These are phyloP conservation scores for Aspergillus incahuasiensis DNA, from an alignment of 495 filamentous ascomycete genomes.

Conservation along the genomic window DNA sequence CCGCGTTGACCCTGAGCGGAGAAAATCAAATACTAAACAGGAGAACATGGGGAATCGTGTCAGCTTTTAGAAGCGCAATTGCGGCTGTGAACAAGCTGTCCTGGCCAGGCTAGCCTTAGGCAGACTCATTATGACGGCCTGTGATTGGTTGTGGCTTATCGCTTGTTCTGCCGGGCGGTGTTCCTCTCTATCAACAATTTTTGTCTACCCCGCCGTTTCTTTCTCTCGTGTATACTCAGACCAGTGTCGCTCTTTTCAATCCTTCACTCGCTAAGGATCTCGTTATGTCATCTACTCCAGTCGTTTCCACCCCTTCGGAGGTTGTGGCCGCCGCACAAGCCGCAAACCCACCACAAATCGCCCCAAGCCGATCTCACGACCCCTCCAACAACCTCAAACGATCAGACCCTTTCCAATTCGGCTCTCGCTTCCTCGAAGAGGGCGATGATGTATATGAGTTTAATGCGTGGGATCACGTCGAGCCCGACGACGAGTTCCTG, in stretches of 20 bases:
- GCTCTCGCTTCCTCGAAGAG: slow-evolving; percentile 75
- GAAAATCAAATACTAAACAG: background rate
- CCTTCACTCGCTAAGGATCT: slow-evolving; percentile 1
- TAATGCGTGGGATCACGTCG: slow-evolving; percentile 98
- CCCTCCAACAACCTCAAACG: slow-evolving; percentile 64
- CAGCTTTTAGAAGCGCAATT: slow-evolving; percentile 3
- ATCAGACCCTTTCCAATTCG: slow-evolving; percentile 90
- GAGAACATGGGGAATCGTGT: slow-evolving; percentile 2
- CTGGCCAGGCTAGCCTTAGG: slow-evolving; percentile 20
- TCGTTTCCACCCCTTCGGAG: slow-evolving; percentile 12
- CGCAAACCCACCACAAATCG: slow-evolving; percentile 40
- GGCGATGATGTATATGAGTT: slow-evolving; percentile 86
- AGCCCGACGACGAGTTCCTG: slow-evolving; percentile 74
- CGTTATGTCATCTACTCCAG: slow-evolving; percentile 22
- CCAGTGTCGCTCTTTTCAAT: background rate
- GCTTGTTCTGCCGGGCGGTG: slow-evolving; percentile 1
- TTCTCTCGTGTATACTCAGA: background rate
- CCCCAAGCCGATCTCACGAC: slow-evolving; percentile 48
- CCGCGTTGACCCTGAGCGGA: too few relatives aligned
- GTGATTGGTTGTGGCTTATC: slow-evolving; percentile 17
- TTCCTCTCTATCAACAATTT: slow-evolving; percentile 12
- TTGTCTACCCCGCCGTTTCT: background rate
- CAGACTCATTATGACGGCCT: slow-evolving; percentile 17
- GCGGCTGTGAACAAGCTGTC: slow-evolving; percentile 10
- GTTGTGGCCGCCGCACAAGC: slow-evolving; percentile 36